Percentiles rank a stretch among this genome's conserved stretches.
phyloP scores from a whole-genome alignment of 1,284 basidiomycete species.

The Cronartium quercuum region DNA sequence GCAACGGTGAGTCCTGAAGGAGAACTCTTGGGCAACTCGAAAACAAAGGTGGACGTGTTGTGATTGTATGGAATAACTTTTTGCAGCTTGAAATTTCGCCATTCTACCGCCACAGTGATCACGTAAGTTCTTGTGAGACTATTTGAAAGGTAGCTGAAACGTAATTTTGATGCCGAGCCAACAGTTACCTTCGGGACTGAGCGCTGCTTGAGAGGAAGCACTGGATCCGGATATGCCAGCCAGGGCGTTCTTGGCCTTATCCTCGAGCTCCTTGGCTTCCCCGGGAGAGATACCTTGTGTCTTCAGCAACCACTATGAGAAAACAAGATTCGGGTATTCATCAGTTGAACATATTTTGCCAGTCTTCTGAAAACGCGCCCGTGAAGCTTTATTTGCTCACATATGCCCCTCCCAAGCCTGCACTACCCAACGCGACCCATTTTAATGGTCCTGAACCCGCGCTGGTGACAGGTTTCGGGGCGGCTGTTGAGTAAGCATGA shows the following conservation, averaged over 20 bases:
- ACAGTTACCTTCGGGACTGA: not conserved
- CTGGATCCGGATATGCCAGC: not conserved
- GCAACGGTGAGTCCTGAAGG: constrained; percentile 68
- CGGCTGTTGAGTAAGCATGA: not conserved
- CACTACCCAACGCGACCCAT: not conserved
- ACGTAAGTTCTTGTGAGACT: not conserved
- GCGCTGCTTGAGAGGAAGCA: not conserved
- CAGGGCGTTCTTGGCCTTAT: not conserved
- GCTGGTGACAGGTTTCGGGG: not conserved
- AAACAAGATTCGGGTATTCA: not conserved
- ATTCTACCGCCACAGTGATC: constrained; percentile 1
- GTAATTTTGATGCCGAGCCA: not conserved
- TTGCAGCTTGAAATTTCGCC: constrained; percentile 30
- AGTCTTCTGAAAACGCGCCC: not conserved
- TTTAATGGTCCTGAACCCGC: not conserved
- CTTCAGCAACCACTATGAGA: not conserved
- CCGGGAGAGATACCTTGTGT: not conserved
- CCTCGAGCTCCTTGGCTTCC: not conserved
- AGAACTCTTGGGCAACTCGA: constrained; percentile 74
- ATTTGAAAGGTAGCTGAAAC: not conserved
- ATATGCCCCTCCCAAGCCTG: not conserved
- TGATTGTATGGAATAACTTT: constrained; percentile 37
- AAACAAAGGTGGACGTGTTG: constrained; percentile 60
- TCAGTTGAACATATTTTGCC: not conserved
- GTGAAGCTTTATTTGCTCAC: not conserved